Evolutionary conservation across 2,329 filamentous ascomycete species (phyloP), one percentile per base, ranked within the genome.

Genomic region (Nothophaeocryptopus gaeumannii): DNA sequence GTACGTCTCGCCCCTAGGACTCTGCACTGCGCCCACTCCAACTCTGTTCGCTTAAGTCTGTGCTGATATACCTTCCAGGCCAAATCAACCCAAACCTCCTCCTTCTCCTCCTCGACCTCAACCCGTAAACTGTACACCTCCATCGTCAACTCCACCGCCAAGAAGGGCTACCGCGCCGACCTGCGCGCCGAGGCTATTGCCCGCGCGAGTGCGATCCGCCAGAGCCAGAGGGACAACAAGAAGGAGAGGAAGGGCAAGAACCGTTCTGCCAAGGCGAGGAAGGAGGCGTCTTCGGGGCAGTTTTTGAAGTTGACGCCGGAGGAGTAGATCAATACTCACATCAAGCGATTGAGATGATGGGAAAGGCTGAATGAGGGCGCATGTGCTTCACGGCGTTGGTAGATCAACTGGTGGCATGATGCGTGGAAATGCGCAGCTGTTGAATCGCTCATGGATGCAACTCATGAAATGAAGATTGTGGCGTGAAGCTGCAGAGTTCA

Each of bases 111-210:
- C 69, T 81, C 81, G 74, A 87, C 87, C 75, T 80, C 85, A 63
- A 83, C 79, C 71, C 85, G 88, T 78, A 93, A 91, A 82, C 86
- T 87, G 77, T 97, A 91, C 85, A 88, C 87, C 79, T 81, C 81
- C 67, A 83, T 97, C 72, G 90, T 90, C 77, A 86, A 83, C 79
- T 78, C 80, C 72, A 83, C 85, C 66, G 86, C 89, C 73, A 90
- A 89, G 83, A 81, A 81, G 71, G 82, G 85, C 70, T 99, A 97
- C 86, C 88, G 75, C 56, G 59, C 70, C 38, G 75, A 78, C 64
- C 70, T 78, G 56, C 71, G 74, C 62, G 66, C 70, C 55, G 73
- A 75, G 67, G 91, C 92, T 66, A 85, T 97, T 68, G 79, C 89
- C 74, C 89, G 93, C 69, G 89, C 87, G 70, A 90, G 85, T 67